Evolutionary conservation across 73 alveolate genomes (phyloP).

Genomic region (Diophrys sp.): DNA sequence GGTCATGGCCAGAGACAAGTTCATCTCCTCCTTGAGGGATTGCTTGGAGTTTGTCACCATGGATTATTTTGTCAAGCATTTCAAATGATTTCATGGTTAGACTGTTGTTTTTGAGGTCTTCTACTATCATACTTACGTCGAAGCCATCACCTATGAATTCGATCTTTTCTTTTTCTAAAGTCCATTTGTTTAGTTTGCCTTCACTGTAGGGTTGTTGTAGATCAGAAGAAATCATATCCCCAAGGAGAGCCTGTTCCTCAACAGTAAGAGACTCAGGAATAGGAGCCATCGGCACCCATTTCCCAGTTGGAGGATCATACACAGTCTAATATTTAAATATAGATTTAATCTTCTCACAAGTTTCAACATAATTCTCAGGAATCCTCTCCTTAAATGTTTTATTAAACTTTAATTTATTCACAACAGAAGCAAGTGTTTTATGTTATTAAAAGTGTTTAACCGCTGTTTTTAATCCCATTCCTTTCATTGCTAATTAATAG

Average conservation of each 20-base stretch:
- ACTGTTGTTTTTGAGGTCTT: neutral
- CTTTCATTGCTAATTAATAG: slow-evolving; percentile 83
- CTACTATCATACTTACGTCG: neutral
- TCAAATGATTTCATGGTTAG: neutral
- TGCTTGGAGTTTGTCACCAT: neutral
- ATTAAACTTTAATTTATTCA: slow-evolving; percentile 18
- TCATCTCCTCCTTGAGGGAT: no score
- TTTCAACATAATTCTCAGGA: slow-evolving; percentile 42
- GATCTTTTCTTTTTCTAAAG: neutral
- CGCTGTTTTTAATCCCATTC: slow-evolving; percentile 88
- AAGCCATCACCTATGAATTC: neutral
- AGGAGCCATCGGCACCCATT: neutral
- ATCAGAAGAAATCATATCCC: no score
- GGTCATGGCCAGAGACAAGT: no score
- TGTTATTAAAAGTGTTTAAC: slow-evolving; percentile 31
- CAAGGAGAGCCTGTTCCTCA: no score
- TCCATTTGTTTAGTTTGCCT: neutral
- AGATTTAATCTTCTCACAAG: slow-evolving; percentile 24
- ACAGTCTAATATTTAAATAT: slow-evolving; percentile 41
- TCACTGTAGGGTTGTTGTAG: neutral
- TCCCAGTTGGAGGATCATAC: slow-evolving; percentile 23
- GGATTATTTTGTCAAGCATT: neutral
- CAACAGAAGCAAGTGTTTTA: slow-evolving; percentile 3
- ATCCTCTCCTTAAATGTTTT: slow-evolving; percentile 27
- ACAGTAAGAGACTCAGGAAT: slow-evolving; percentile 18